These are phyloP conservation scores for Rhodotorula toruloides DNA, from an alignment of 768 basidiomycete species.

Conservation along the genomic window DNA sequence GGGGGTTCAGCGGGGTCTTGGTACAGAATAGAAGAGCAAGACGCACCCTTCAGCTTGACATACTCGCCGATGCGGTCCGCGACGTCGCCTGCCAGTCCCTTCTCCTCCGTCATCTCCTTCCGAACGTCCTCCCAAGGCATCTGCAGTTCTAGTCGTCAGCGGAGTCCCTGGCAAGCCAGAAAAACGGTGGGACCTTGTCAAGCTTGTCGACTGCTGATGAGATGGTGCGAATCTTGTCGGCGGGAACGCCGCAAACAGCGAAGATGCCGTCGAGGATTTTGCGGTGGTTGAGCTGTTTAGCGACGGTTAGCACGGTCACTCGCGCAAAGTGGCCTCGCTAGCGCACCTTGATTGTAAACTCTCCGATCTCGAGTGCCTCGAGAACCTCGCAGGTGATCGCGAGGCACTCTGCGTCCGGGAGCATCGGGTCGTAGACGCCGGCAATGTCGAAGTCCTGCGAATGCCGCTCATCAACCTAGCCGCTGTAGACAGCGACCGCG, in stretches of 20 bases:
- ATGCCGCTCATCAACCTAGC: not conserved
- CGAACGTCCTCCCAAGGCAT: slow-evolving; percentile 84
- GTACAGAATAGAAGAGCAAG: not conserved
- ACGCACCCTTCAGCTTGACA: slow-evolving; percentile 82
- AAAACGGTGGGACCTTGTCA: slow-evolving; percentile 67
- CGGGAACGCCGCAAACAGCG: slow-evolving; percentile 87
- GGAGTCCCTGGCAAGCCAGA: not conserved
- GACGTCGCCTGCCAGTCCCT: slow-evolving; percentile 69
- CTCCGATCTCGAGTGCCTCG: slow-evolving; percentile 77
- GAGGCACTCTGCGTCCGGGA: slow-evolving; percentile 89
- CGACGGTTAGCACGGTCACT: not conserved
- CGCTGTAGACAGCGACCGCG: not conserved
- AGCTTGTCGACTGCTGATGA: slow-evolving; percentile 97
- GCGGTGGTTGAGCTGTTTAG: slow-evolving; percentile 75
- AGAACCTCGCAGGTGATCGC: slow-evolving; percentile 75
- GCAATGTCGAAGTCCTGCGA: slow-evolving; percentile 91
- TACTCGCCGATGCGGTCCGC: slow-evolving; percentile 97
- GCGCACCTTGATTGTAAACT: slow-evolving; percentile 82
- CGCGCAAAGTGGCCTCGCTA: not conserved
- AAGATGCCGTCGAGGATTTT: slow-evolving; percentile 97
- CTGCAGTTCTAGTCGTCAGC: slow-evolving; percentile 47
- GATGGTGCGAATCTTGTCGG: slow-evolving; percentile 81
- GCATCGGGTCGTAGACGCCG: slow-evolving; percentile 90
- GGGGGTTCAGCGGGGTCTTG: not conserved
- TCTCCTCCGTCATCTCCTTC: slow-evolving; percentile 94